Evolutionary conservation across 2,329 filamentous ascomycete genomes (phyloP).

Genomic region (Alternaria alternata): DNA sequence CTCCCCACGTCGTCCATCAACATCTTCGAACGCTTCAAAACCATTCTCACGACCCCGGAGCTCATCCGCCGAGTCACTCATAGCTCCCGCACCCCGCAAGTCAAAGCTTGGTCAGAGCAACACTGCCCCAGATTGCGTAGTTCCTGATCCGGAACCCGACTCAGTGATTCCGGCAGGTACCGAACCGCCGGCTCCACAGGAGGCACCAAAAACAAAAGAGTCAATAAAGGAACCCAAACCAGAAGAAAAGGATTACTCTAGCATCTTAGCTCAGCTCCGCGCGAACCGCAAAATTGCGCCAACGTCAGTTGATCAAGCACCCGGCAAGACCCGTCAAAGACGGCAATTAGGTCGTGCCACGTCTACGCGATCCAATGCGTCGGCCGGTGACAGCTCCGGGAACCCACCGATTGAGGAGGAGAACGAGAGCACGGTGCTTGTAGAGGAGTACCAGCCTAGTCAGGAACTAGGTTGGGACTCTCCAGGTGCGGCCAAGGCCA

Average conservation of each 20-base stretch:
- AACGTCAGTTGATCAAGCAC: conserved; percentile 28
- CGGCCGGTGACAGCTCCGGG: conserved; percentile 38
- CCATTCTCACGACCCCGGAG: conserved; percentile 22
- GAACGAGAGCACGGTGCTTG: conserved; percentile 26
- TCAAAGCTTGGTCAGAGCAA: conserved; percentile 23
- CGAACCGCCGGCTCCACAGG: conserved; percentile 19
- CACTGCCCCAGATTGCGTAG: conserved; percentile 22
- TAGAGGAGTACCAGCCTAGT: conserved; percentile 44
- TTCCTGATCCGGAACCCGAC: conserved; percentile 14
- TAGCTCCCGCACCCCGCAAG: conserved; percentile 24
- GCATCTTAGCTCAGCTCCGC: conserved; percentile 41
- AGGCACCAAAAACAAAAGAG: conserved; percentile 18
- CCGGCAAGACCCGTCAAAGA: conserved; percentile 30
- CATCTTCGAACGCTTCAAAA: conserved; percentile 34
- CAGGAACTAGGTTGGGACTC: conserved; percentile 52
- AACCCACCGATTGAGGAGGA: conserved; percentile 29
- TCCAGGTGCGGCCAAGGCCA: conserved; percentile 44
- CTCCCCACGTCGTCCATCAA: conserved; percentile 42
- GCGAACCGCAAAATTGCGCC: conserved; percentile 40
- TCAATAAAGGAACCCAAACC: conserved; percentile 15
- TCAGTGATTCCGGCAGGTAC: conserved; percentile 36
- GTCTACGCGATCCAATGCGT: conserved; percentile 40
- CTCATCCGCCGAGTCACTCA: conserved; percentile 32
- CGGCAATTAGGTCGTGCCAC: conserved; percentile 45
- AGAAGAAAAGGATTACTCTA: conserved; percentile 44